Conservation (phyloP, 192 early-diverging fungal genomes). For the Cladochytrium replicatum region DNA sequence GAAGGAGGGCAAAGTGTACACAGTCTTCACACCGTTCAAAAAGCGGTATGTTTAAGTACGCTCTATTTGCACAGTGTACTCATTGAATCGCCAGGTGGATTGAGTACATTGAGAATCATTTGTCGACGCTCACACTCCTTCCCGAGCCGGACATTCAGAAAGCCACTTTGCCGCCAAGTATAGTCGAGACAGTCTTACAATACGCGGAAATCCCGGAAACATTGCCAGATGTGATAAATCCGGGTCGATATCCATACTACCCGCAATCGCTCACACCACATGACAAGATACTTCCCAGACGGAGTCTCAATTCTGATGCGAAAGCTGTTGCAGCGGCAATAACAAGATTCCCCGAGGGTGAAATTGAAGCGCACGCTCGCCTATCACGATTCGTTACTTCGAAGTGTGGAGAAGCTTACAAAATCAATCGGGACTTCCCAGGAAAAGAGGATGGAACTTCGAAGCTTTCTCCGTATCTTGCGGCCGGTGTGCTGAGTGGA, state of each 20-base stretch:
- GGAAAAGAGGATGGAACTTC: conserved; percentile 14
- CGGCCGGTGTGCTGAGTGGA: conserved; percentile 38
- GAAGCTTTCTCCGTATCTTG: conserved; percentile 38
- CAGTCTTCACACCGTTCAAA: conserved; percentile 43
- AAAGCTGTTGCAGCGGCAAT: neutral
- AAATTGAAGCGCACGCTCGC: conserved; percentile 32
- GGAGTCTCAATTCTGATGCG: neutral
- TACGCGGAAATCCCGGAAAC: too few relatives aligned
- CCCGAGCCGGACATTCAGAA: too few relatives aligned
- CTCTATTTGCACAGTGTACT: neutral
- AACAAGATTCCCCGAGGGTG: conserved; percentile 39
- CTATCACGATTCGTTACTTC: conserved; percentile 26
- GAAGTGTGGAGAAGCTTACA: conserved; percentile 24
- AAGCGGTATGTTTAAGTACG: conserved; percentile 9
- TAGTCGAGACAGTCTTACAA: too few relatives aligned
- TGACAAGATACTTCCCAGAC: neutral
- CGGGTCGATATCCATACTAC: neutral
- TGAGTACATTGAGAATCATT: neutral
- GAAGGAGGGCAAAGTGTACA: conserved; percentile 33
- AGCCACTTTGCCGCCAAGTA: too few relatives aligned
- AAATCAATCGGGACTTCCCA: conserved; percentile 31
- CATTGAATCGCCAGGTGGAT: conserved; percentile 7
- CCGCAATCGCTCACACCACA: neutral
- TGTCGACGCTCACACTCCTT: neutral
- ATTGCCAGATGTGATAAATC: too few relatives aligned